Base-by-base conservation (phyloP, 1,284 basidiomycete species). In the Puccinia horiana region DNA sequence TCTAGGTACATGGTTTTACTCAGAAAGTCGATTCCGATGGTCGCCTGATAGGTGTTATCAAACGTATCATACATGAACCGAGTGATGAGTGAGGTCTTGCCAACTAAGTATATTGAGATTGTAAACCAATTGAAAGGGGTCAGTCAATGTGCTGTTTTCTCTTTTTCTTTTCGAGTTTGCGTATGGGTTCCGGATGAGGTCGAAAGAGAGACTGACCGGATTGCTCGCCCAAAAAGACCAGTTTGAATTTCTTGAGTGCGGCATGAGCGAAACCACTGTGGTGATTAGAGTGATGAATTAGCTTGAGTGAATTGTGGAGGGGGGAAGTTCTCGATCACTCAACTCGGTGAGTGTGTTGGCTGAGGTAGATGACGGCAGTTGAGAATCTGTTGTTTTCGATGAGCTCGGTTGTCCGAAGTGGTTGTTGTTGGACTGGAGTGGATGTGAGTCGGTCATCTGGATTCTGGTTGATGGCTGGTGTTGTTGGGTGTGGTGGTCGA, bases 1-100 rank as follows among this genome's bases (percentile, higher is more conserved):
- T 99, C 97, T 83, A 99, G 91, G 88, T 99, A 99, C 95, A 99
- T 97, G 0, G 97, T 99, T 90, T 99, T 99, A 88, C 94, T 96
- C 87, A 99, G 89, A 88, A 99, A 99, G 89, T 99, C 97, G 88
- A 98, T 99, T 84, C 97, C 97, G 87, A 99, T 99, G 18, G 97
- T 99, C 18, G 97, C 97, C 88, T 99, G 97, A 88, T 99, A 99
- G 69, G 96, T 99, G 88, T 97, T 98, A 90, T 99, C 97, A 87
- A 99, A 99, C 0, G 97, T 98, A 88, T 99, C 97, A 88, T 99
- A 99, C 96, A 98, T 90, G 87, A 88, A 94, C 90, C 96, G 92
- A 83, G 97, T 99, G 87, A 99, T 99, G 82, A 99, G 90, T 88
- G 94, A 95, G 18, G 97, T 99, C 91, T 89, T 87, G 18, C 86